Base-by-base conservation (phyloP, 2,329 filamentous ascomycete genomes). In the Aspergillus glaucus region DNA sequence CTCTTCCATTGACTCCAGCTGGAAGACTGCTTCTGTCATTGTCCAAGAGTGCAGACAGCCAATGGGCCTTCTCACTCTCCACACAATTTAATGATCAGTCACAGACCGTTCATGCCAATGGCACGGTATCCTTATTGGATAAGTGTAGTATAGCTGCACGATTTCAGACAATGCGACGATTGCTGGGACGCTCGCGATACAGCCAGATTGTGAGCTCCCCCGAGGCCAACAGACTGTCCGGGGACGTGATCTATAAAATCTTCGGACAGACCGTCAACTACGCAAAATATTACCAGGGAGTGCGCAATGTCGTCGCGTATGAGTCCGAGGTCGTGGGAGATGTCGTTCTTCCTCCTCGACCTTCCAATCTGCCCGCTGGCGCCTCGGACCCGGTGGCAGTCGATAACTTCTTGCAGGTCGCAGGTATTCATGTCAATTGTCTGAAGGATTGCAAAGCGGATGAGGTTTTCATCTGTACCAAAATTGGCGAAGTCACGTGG, bases 371-470 rank as follows among this genome's bases (percentile, higher is more conserved):
- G 7, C 9, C 15, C 9, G 15, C 9, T 7, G 9, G n/a, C 15
- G n/a, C 15, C 50, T 51, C 61, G 6, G 60, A 65, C 45, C 50
- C 56, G 2, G 36, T 55, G 6, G 19, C 56, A 9, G 39, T 55
- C 0, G 66, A 68, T 41, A 49, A 54, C 4, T 67, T 65, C 45
- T 43, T 57, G 12, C 66, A 68, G 40, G 58, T 68, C 6, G 61
- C 57, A 1, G 66, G 65, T 2, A 58, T 68, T 6, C 61, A 51
- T 22, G 56, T 61, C 12, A 67, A 68, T 44, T 59, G 55, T 17
- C 57, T 68, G 48, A 55, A 55, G 2, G 56, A 62, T 12, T 41
- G 36, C 1, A 10, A 46, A 4, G 12, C 49, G 24, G 32, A 54
- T 1, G 59, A 63, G 4, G 62, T 66, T 45, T 67, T 49, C 34